These are phyloP conservation scores for Vaccinium vitisidaea DNA, from an alignment of 148 eudicot species.

Conservation along the genomic window DNA sequence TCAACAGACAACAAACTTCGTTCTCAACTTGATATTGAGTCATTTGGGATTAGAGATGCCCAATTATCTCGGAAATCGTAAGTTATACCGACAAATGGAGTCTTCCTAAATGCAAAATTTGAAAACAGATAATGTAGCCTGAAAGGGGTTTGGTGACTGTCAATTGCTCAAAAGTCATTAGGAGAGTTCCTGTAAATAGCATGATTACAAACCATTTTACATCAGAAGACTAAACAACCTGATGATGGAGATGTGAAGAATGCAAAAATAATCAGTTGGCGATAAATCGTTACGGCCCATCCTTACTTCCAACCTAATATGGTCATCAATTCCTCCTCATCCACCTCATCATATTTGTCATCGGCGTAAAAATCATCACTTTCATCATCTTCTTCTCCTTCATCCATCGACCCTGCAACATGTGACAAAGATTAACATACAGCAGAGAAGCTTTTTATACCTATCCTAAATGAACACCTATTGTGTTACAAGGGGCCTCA, in stretches of 20 bases:
- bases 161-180: neutral
- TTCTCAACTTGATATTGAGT: no score
- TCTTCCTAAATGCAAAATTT: neutral
- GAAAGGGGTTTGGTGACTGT: neutral
- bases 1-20: no score
- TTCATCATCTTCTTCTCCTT: neutral
- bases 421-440: neutral
- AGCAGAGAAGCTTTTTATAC: neutral
- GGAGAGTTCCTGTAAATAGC: no score
- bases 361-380: neutral
- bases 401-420: neutral
- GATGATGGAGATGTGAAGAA: neutral
- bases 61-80: no score
- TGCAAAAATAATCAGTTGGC: neutral
- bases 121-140: neutral
- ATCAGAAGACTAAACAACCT: neutral
- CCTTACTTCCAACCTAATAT: neutral
- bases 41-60: no score
- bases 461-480: neutral
- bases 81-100: neutral
- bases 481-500: neutral
- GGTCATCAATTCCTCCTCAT: slow-evolving; percentile 5
- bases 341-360: neutral
- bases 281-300: neutral
- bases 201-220: no score